Evolutionary conservation across 345 rosid genomes (phyloP), one percentile per base, ranked within the genome.

Genomic region (Fremontodendron californicum): DNA sequence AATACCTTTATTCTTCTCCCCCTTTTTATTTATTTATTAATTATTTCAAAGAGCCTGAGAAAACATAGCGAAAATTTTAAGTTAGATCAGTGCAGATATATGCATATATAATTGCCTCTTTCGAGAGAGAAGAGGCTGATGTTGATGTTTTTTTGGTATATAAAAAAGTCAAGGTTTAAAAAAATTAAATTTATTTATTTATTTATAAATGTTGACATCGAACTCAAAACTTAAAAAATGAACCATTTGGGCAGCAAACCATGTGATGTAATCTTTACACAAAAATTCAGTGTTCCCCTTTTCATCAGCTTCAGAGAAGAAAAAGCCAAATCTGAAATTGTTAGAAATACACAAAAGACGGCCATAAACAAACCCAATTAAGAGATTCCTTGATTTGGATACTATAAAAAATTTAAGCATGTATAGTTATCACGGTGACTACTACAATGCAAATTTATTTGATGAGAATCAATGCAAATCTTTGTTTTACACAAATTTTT

Each of bases 221-320:
- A 33, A 33, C 35, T 33, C 3, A 1, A 33, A 3, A 1, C 35
- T 33, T 33, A 33, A 33, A 1, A 33, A 33, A 33, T 33, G 35
- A 33, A 33, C 35, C 35, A 33, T 43, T 43, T 43, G 48, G 48
- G 9, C 48, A 43, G 12, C 48, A 71, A 75, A 13, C 67, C 80
- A 76, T 73, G 81, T 39, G 81, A 57, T 68, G 75, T 37, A 58
- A 69, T 42, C 76, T 75, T 46, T 21, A 40, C 54, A 57, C 64
- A 49, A 61, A 55, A 54, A 78, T 63, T 65, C 82, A 78, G 67
- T 78, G 78, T 62, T 79, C 23, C 57, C 71, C 83, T 79, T 79
- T 82, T 66, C 65, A 66, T 37, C 37, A 42, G 52, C 77, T 69
- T 61, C 48, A 73, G 63, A 71, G 33, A 51, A 65, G 15, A 25